Evolutionary conservation across 768 basidiomycete genomes (phyloP).

Genomic region (Boletus vermiculosoides): DNA sequence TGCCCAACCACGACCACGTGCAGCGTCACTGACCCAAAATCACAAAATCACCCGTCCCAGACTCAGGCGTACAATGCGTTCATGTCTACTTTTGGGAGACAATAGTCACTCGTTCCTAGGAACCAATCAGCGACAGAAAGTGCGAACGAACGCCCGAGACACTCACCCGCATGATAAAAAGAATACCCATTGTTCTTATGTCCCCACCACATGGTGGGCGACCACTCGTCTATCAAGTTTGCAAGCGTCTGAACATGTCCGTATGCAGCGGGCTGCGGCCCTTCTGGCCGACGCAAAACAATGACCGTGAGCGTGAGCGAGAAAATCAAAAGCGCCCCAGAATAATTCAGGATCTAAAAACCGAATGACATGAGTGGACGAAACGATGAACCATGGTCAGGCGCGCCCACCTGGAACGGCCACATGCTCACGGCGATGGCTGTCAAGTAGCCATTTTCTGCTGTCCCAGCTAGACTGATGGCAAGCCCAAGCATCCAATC

Average conservation of each 20-base stretch:
- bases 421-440: constrained; percentile 27
- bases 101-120: constrained; percentile 26
- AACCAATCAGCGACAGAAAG: neutral
- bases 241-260: constrained; percentile 36
- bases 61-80: constrained; percentile 20
- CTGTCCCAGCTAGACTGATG: constrained; percentile 17
- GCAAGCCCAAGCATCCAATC: constrained; percentile 36
- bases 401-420: constrained; percentile 21
- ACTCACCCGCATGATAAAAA: constrained; percentile 24
- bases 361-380: neutral
- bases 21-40: neutral
- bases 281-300: constrained; percentile 16
- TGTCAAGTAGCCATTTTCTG: constrained; percentile 7
- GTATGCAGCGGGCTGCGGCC: constrained; percentile 33
- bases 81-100: constrained; percentile 22
- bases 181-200: constrained; percentile 15
- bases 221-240: constrained; percentile 38
- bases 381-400: neutral
- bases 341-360: constrained; percentile 29
- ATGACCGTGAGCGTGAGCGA: constrained; percentile 16
- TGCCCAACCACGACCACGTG: too few species aligned
- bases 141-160: neutral
- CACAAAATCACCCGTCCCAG: neutral
- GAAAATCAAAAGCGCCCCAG: constrained; percentile 18
- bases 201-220: constrained; percentile 33